Evolutionary conservation across 768 basidiomycete species (phyloP).

Genomic region (Gymnopilus dilepis): DNA sequence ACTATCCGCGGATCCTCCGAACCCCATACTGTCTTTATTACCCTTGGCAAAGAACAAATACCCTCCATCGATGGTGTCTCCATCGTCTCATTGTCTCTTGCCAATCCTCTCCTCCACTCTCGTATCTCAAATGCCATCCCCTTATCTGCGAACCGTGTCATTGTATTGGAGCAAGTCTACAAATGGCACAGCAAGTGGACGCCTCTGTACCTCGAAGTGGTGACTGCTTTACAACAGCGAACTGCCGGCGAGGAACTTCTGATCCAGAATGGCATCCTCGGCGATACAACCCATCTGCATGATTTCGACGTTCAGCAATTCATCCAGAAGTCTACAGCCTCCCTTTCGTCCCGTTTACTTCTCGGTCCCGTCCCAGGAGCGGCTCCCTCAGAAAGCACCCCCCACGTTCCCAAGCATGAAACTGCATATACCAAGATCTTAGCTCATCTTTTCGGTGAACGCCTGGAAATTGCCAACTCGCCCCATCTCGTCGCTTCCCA

Average conservation of each 20-base stretch:
- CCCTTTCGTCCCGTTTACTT: slow-evolving; percentile 48
- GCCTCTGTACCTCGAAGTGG: slow-evolving; percentile 83
- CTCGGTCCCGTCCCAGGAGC: slow-evolving; percentile 46
- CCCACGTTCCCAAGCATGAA: slow-evolving; percentile 90
- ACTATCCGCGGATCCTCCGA: slow-evolving; percentile 53
- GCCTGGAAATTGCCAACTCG: slow-evolving; percentile 86
- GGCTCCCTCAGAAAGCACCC: slow-evolving; percentile 37
- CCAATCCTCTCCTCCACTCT: slow-evolving; percentile 72
- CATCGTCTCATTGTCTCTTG: slow-evolving; percentile 67
- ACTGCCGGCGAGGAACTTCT: slow-evolving; percentile 52
- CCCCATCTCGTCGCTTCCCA: slow-evolving; percentile 72
- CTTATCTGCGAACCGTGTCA: slow-evolving; percentile 62
- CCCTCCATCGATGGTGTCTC: slow-evolving; percentile 59
- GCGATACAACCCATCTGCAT: slow-evolving; percentile 46
- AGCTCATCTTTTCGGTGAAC: slow-evolving; percentile 74
- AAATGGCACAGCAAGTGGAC: slow-evolving; percentile 86
- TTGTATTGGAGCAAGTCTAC: slow-evolving; percentile 84
- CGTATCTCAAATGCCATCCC: slow-evolving; percentile 66
- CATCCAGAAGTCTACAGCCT: slow-evolving; percentile 45
- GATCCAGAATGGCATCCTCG: slow-evolving; percentile 69
- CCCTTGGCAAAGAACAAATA: slow-evolving; percentile 60
- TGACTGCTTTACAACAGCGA: slow-evolving; percentile 70
- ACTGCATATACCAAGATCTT: slow-evolving; percentile 90
- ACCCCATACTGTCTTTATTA: slow-evolving; percentile 72
- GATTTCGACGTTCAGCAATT: slow-evolving; percentile 56